Evolutionary conservation across 2,329 filamentous ascomycete species (phyloP).

Genomic region (Fusarium globosum): DNA sequence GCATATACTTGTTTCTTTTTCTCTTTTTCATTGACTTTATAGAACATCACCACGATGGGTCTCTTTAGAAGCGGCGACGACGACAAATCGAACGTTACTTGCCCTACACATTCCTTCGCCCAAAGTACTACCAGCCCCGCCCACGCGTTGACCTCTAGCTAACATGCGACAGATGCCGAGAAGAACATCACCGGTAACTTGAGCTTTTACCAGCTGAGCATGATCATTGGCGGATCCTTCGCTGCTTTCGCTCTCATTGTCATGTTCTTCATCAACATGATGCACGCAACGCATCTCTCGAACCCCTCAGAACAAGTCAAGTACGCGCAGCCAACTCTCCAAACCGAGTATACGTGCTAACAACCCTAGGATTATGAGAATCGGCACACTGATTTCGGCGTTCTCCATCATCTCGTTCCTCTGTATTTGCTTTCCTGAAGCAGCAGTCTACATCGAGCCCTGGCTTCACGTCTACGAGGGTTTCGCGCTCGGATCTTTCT

Average conservation of each 20-base stretch:
- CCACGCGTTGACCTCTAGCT: background rate
- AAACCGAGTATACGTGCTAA: background rate
- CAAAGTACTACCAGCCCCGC: constrained; percentile 1
- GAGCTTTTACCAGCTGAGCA: constrained; percentile 31
- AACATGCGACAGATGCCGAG: constrained; percentile 16
- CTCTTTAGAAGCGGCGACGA: background rate
- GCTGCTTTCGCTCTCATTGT: constrained; percentile 22
- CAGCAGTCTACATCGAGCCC: constrained; percentile 30
- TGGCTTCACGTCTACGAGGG: constrained; percentile 36
- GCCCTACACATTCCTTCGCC: constrained; percentile 13
- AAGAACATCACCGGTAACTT: constrained; percentile 13
- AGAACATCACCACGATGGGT: background rate
- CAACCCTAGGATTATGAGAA: constrained; percentile 24
- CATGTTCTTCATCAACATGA: constrained; percentile 24
- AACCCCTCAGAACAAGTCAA: constrained; percentile 40
- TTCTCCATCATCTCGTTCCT: constrained; percentile 36
- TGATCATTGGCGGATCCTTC: constrained; percentile 35
- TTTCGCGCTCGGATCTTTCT: constrained; percentile 34
- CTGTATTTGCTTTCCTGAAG: constrained; percentile 14
- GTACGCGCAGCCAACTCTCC: background rate
- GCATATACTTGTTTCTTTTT: accelerated
- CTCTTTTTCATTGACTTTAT: accelerated
- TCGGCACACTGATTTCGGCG: constrained; percentile 28
- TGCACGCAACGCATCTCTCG: constrained; percentile 36
- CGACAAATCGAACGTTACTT: background rate